These are phyloP conservation scores for Rhodotorula sp. DNA, from an alignment of 1,284 basidiomycete species.

Conservation along the genomic window DNA sequence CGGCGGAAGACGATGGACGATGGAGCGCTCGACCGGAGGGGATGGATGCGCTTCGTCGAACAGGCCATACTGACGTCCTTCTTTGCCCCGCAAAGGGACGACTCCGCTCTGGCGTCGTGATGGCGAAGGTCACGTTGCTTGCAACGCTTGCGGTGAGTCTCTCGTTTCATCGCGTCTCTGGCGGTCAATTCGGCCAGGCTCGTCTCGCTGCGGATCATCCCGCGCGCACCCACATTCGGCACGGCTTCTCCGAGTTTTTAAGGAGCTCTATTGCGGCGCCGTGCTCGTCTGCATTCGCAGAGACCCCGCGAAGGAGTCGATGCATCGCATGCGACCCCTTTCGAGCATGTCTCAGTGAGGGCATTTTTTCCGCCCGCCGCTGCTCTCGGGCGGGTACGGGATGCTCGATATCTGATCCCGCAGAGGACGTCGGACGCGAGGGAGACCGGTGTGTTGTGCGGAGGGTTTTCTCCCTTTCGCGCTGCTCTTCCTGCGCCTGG, in stretches of 20 bases:
- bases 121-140: conserved; percentile 83
- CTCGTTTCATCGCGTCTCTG: background rate
- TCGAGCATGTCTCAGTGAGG: background rate
- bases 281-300: background rate
- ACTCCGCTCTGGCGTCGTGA: conserved; percentile 92
- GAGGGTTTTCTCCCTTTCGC: background rate
- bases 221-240: no score
- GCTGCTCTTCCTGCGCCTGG: no score
- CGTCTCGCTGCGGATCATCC: no score
- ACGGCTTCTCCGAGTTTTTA: background rate
- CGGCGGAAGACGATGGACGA: no score
- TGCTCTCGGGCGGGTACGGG: background rate
- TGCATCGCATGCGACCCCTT: background rate
- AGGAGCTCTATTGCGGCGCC: background rate
- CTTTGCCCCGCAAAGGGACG: conserved; percentile 55
- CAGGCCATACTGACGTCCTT: background rate
- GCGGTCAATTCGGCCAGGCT: no score
- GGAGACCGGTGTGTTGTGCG: background rate
- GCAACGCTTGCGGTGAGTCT: conserved; percentile 80
- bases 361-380: background rate
- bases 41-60: background rate
- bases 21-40: background rate
- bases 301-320: background rate
- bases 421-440: background rate
- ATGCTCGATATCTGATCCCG: background rate